Evolutionary conservation across 768 basidiomycete genomes (phyloP), one percentile per base, ranked within the genome.

Genomic region (Hebeloma cylindrosporum): DNA sequence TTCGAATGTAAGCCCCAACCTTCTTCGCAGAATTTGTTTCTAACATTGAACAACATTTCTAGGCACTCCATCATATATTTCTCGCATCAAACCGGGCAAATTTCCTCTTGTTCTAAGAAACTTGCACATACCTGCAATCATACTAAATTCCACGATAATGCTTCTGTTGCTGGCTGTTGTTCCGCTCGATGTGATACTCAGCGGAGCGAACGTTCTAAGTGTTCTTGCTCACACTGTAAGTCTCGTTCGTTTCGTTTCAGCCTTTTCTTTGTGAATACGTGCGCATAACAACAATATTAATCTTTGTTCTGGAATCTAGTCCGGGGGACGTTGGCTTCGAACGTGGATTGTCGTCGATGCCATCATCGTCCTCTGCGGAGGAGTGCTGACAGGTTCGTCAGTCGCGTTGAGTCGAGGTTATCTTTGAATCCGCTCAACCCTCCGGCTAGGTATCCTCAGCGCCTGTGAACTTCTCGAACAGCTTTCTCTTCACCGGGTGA

Each of bases 311-410:
- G n/a, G n/a, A n/a, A n/a, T 17, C 9, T 46, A 83, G 82, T 70
- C 69, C 1, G 80, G 75, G 0, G 82, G 83, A 1, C 64, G 58
- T 10, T 87, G 83, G 83, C 56, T 89, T 17, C 67, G 83, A 11
- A 71, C 70, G 9, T 78, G 77, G 71, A 67, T 86, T 8, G 83
- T 80, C 1, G 70, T 78, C 0, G 86, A 90, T 52, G 83, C 85
- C 3, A 71, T 82, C 33, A 59, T 84, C n/a, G 86, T 88, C 10
- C 71, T 89, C 2, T 83, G 80, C 44, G 85, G 83, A 2, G 85
- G 84, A 1, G 79, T 88, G 20, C 68, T 88, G 6, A 82, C 84
- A 29, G 85, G 86, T 73, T n/a, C n/a, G n/a, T n/a, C n/a, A n/a
- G n/a, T n/a, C n/a, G n/a, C n/a, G n/a, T n/a, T n/a, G n/a, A n/a